Evolutionary conservation across 257 asterid species (phyloP).

Genomic region (Henckelia pumila): DNA sequence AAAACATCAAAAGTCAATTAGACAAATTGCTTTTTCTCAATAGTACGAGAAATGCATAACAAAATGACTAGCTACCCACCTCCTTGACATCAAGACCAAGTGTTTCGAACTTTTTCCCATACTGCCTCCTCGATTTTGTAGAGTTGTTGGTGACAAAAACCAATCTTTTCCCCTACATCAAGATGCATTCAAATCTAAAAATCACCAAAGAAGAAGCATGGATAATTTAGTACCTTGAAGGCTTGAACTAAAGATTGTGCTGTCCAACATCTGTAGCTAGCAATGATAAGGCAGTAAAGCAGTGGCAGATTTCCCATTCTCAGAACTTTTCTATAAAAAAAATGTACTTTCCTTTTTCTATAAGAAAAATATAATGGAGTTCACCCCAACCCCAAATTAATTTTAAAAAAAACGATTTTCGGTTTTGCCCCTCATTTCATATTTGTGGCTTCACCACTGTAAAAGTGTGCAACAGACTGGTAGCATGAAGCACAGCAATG

Average conservation of each 20-base stretch:
- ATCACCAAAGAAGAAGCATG: conserved; percentile 11
- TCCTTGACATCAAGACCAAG: conserved; percentile 87
- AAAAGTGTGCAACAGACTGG: background rate
- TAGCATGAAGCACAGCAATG: background rate
- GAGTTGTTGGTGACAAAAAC: conserved; percentile 99
- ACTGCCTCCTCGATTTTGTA: conserved; percentile 93
- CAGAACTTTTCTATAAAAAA: background rate
- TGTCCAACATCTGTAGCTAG: conserved; percentile 14
- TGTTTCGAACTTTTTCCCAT: conserved; percentile 89
- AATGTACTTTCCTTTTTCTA: background rate
- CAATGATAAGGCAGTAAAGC: conserved; percentile 5
- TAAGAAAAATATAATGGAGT: background rate
- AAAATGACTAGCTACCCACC: conserved; percentile 41
- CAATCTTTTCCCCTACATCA: conserved; percentile 82
- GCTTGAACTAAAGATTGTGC: conserved; percentile 19
- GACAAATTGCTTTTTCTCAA: conserved; percentile 16
- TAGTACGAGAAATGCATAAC: conserved; percentile 5
- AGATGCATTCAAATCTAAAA: conserved; percentile 24
- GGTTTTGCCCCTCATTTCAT: background rate
- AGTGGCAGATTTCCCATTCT: background rate
- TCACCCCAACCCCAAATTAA: no score
- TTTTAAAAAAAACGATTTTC: no score
- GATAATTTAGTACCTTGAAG: conserved; percentile 9
- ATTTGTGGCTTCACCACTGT: background rate
- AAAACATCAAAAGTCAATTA: conserved; percentile 26